Percentiles rank a stretch among this genome's conserved stretches.
phyloP scores from a whole-genome alignment of 2,329 filamentous ascomycete species.

The Taxawa tesnikishii region DNA sequence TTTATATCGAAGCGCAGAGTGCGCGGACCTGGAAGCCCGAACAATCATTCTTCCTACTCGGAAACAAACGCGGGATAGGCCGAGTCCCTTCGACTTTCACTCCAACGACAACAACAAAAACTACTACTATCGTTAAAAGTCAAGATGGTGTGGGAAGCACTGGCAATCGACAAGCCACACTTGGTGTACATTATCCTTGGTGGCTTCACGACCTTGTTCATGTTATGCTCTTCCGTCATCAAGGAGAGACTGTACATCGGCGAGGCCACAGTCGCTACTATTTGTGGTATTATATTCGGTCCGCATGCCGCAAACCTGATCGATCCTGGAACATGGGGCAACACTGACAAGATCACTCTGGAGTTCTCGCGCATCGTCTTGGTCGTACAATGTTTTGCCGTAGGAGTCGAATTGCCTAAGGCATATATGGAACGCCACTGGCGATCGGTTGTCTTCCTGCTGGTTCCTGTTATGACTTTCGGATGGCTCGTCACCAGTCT shows the following conservation, averaged over 20 bases:
- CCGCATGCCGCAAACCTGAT: conserved; percentile 75
- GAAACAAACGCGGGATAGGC: conserved; percentile 10
- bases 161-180: conserved; percentile 85
- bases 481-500: conserved; percentile 89
- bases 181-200: conserved; percentile 97
- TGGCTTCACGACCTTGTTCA: conserved; percentile 94
- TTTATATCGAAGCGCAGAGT: neutral
- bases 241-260: conserved; percentile 98
- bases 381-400: conserved; percentile 84
- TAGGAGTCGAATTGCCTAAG: conserved; percentile 80
- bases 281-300: conserved; percentile 81
- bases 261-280: conserved; percentile 85
- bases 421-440: conserved; percentile 98
- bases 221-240: conserved; percentile 95
- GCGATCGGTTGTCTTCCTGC: conserved; percentile 76
- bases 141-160: conserved; percentile 64
- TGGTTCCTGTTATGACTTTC: conserved; percentile 94
- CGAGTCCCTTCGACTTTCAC: too few species aligned
- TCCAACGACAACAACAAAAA: conserved; percentile 8
- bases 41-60: conserved; percentile 11
- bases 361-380: conserved; percentile 84
- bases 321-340: conserved; percentile 65
- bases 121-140: neutral
- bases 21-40: conserved; percentile 2
- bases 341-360: conserved; percentile 72